Evolutionary conservation across 176 grass and related monocot genomes (phyloP).

Genomic region (maize (Zea mays)): DNA sequence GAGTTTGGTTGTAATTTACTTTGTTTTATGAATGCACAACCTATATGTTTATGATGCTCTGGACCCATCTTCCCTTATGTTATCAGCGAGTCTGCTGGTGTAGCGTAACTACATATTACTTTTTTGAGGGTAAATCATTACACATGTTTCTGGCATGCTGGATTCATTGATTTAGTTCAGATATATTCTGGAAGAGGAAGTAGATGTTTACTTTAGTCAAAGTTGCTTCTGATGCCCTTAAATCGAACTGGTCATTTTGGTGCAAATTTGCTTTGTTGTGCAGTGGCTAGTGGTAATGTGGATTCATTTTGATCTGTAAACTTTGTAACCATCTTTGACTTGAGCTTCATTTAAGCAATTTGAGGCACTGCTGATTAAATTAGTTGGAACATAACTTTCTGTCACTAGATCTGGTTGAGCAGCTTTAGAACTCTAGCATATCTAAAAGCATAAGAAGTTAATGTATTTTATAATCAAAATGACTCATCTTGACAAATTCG

Average conservation of each 20-base stretch:
- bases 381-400: conserved; percentile 1
- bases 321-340: not conserved
- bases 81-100: too few species aligned
- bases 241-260: not conserved
- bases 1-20: not conserved
- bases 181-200: not conserved
- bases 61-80: not conserved
- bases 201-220: not conserved
- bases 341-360: not conserved
- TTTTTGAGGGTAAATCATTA: not conserved
- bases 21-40: not conserved
- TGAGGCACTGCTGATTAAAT: not conserved
- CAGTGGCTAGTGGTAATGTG: not conserved
- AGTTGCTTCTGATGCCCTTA: not conserved
- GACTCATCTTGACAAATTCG: not conserved
- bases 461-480: not conserved
- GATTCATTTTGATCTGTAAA: not conserved
- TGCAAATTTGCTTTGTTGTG: not conserved
- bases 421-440: not conserved
- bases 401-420: not conserved
- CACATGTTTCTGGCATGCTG: not conserved
- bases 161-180: too few species aligned
- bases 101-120: not conserved
- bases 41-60: not conserved
- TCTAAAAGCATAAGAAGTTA: too few species aligned